These are phyloP conservation scores for Phytophthora citricola DNA, from an alignment of 352 stramenopile species.

Conservation along the genomic window DNA sequence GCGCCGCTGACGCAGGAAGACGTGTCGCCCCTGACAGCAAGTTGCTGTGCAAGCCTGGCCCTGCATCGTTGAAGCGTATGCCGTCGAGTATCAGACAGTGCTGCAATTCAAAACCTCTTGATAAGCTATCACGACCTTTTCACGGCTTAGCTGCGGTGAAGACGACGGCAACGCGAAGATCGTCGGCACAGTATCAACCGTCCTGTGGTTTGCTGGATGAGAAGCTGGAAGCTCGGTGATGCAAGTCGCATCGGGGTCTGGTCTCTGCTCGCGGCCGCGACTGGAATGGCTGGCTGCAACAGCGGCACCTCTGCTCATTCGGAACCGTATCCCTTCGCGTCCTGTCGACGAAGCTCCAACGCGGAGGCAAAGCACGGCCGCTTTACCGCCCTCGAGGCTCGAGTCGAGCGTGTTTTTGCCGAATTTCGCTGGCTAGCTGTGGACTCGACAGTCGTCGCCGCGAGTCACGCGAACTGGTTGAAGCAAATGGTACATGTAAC, in stretches of 20 bases:
- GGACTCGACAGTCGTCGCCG: neutral
- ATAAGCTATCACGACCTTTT: too few relatives aligned
- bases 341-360: slow-evolving; percentile 21
- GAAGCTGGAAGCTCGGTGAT: neutral
- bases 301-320: neutral
- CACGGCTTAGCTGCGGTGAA: too few relatives aligned
- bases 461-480: too few relatives aligned
- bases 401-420: slow-evolving; percentile 17
- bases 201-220: too few relatives aligned
- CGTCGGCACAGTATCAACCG: too few relatives aligned
- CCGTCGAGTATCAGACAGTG: slow-evolving; percentile 8
- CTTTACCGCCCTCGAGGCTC: too few relatives aligned
- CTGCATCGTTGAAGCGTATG: slow-evolving; percentile 12
- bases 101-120: slow-evolving; percentile 11
- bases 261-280: neutral
- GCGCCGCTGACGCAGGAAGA: slow-evolving; percentile 21
- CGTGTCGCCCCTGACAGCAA: slow-evolving; percentile 13
- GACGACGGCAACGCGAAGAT: too few relatives aligned
- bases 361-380: too few relatives aligned
- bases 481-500: neutral
- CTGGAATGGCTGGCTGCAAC: slow-evolving; percentile 12
- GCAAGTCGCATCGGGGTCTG: neutral
- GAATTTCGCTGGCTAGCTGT: neutral
- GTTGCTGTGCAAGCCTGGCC: slow-evolving; percentile 11
- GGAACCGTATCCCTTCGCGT: slow-evolving; percentile 19